Base-by-base conservation (phyloP, 1,139 yeast species). In the Yamadazyma triangularis region DNA sequence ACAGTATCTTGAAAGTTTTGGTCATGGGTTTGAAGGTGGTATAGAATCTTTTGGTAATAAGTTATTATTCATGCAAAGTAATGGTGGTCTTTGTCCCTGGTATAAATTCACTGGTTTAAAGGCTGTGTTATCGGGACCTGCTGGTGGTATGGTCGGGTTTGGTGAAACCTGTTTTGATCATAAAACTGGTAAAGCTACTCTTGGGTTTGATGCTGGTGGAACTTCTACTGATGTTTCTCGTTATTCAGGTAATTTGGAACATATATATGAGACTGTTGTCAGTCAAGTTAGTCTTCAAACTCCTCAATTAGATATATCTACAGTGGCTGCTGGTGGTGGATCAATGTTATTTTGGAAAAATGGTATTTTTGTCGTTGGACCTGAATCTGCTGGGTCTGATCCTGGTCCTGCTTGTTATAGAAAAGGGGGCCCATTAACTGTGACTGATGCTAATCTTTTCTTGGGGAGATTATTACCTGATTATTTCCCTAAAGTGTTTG, bases 81-180 rank as follows among this genome's bases (percentile, higher is more conserved):
- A 68, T 41, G 74, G 74, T 29, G 74, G 74, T 0, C 55, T 68
- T 34, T 64, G 72, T 41, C 71, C 70, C 4, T 67, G 73, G 69
- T 63, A 67, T 38, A 61, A 62, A 35, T 68, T 68, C 43, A 64
- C 71, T 3, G 74, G 74, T 1, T 51, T 68, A 29, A 64, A 64
- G 38, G 73, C 73, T 1, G 65, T 68, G 25, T 54, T 68, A 23
- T 66, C 73, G 2, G 74, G 74, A 2, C 74, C 74, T 7, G 74
- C 74, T 21, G 74, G 74, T 25, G 74, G 74, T 18, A 60, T 68
- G 60, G 73, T 68, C n/a, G 74, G 74, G 0, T 64, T 54, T 38
- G 73, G 72, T 1, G 55, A 56, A 30, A 68, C 73, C 4, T 68
- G 73, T 42, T 60, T 49, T 40, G 71, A 67, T 36, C 25, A 45